phyloP scores from a whole-genome alignment of 768 basidiomycete species.

The Holtermanniella nyarrowii region DNA sequence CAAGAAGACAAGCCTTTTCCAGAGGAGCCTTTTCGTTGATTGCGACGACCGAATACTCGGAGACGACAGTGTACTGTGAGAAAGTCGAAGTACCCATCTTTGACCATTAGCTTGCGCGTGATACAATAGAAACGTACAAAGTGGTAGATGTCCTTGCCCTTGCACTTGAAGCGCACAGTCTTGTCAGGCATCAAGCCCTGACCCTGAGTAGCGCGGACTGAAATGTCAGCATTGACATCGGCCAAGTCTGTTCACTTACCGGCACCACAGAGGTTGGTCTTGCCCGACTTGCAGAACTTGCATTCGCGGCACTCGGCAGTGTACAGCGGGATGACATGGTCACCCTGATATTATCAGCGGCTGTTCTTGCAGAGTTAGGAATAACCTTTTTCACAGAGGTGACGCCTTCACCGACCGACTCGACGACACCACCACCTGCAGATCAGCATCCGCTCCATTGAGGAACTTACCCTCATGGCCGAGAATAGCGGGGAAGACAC shows the following conservation, averaged over 20 bases:
- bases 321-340: conserved; percentile 95
- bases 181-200: conserved; percentile 90
- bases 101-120: too few species aligned
- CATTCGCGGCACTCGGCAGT: conserved; percentile 69
- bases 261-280: conserved; percentile 96
- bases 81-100: conserved; percentile 99
- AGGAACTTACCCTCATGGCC: conserved; percentile 65
- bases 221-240: conserved; percentile 3
- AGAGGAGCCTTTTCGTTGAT: conserved; percentile 77
- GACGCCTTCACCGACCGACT: conserved; percentile 96
- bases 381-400: conserved; percentile 51
- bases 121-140: conserved; percentile 59
- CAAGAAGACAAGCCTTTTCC: conserved; percentile 92
- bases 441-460: background rate
- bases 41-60: conserved; percentile 90
- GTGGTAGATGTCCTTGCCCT: conserved; percentile 76
- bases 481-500: conserved; percentile 82
- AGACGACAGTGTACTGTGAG: conserved; percentile 98
- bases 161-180: conserved; percentile 75
- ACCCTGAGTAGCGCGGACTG: conserved; percentile 78
- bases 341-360: conserved; percentile 46
- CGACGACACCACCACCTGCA: conserved; percentile 49
- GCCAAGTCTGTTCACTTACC: conserved; percentile 46
- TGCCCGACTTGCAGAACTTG: conserved; percentile 84
- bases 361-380: background rate